Base-by-base conservation (phyloP, 176 grass and related monocot species). In the Eragrostis nindensis region DNA sequence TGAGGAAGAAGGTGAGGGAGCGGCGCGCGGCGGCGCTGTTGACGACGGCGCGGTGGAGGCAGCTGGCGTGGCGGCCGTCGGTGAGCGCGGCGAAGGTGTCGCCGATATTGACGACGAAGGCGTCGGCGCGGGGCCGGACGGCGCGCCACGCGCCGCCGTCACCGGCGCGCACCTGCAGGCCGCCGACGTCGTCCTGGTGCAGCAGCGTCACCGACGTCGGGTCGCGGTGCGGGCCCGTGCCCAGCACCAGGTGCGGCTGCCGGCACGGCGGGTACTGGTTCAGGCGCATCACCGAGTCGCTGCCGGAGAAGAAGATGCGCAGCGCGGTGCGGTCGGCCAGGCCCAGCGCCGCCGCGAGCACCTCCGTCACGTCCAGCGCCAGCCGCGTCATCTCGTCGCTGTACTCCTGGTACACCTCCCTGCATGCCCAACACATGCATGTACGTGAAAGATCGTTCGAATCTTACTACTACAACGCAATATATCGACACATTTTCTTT, bases 1-100 rank as follows among this genome's bases (percentile, higher is more conserved):
- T 86, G 40, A 90, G 77, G 83, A 90, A 90, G 83, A 90, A 90
- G n/a, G 83, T 39, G 38, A 90, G 73, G 11, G 88, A 90, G 59
- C 30, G 73, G 57, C 88, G 73, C 0, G 78, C 9, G 12, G 22
- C 24, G 48, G 0, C 10, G 83, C 41, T 22, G 73, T 82, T 86
- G 0, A 90, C 83, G 10, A 86, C 78, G 40, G 83, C 88, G 73
- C 88, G 78, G 78, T 90, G 88, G 22, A 90, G 88, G 78, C 88
- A 86, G 73, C 88, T 90, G 41, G 38, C 47, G 74, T 90, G 84
- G 7, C 83, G 79, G 24, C 83, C 83, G 68, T 78, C 85, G 48
- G 88, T 82, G 14, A 90, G 62, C 43, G 83, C 88, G 17, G 84
- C 21, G 83, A 90, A 83, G 6, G 88, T 90, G 77, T 90, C 88